Conservation (phyloP, 2,329 filamentous ascomycete species). For the Neofusicoccum sp. region DNA sequence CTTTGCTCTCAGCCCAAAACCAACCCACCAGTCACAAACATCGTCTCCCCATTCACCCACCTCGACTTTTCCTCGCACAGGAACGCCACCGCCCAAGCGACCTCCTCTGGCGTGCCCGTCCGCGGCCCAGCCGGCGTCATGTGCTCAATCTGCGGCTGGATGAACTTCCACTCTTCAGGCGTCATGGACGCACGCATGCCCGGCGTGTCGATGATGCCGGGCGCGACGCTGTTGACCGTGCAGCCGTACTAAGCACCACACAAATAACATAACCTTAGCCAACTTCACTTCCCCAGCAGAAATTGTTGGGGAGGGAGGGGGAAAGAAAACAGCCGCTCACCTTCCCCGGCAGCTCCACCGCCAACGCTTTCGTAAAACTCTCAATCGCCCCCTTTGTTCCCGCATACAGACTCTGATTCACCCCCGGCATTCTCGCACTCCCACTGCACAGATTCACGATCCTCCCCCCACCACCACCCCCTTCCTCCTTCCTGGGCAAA, state of each 20-base stretch:
- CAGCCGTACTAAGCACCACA: background rate
- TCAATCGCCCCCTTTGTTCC: constrained; percentile 61
- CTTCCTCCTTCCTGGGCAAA: constrained; percentile 33
- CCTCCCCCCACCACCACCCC: constrained; percentile 32
- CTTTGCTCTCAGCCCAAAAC: background rate
- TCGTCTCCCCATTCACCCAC: background rate
- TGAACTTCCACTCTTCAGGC: background rate
- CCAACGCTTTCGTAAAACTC: constrained; percentile 58
- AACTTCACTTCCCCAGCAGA: too few species aligned
- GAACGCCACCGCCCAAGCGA: constrained; percentile 6
- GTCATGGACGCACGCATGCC: constrained; percentile 10
- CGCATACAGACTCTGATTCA: constrained; percentile 51
- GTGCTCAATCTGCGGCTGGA: constrained; percentile 5
- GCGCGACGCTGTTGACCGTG: background rate
- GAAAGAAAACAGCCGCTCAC: background rate
- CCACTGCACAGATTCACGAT: constrained; percentile 62
- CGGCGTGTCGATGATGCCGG: background rate
- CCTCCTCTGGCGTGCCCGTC: background rate
- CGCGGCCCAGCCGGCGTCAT: background rate
- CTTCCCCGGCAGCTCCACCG: constrained; percentile 48
- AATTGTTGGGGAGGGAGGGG: too few species aligned
- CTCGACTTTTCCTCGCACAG: background rate
- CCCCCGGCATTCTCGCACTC: constrained; percentile 48
- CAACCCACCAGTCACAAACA: background rate
- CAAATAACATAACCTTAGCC: background rate